A percentile compares a stretch with the other conserved stretches of the same genome.
Evolutionary conservation across 148 eudicot genomes (phyloP).

Genomic region (Salicornia ramosissima): DNA sequence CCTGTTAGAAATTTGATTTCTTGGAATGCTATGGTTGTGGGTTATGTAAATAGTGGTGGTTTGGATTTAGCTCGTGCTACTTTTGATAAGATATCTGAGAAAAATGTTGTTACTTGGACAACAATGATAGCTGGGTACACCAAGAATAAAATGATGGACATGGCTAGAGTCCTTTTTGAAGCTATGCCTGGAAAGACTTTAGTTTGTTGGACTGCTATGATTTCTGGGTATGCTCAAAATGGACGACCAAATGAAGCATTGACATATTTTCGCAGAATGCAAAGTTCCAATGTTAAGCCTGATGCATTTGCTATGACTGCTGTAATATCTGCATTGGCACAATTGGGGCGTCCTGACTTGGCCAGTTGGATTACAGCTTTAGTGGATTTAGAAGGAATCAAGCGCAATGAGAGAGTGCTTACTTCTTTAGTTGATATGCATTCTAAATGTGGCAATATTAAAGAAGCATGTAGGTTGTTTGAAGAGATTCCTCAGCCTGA

Average conservation of each 20-base stretch:
- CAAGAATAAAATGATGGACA: conserved; percentile 34
- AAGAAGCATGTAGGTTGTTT: conserved; percentile 35
- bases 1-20: conserved; percentile 32
- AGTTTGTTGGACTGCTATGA: conserved; percentile 45
- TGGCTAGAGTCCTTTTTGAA: conserved; percentile 27
- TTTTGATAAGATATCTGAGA: conserved; percentile 31
- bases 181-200: conserved; percentile 37
- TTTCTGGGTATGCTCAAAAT: conserved; percentile 34
- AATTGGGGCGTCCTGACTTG: conserved; percentile 34
- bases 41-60: conserved; percentile 34
- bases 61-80: conserved; percentile 26
- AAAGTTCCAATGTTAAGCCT: conserved; percentile 26
- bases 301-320: conserved; percentile 40
- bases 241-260: conserved; percentile 34
- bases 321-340: conserved; percentile 36
- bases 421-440: conserved; percentile 42
- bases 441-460: conserved; percentile 45
- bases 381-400: conserved; percentile 20
- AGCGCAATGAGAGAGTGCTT: conserved; percentile 34
- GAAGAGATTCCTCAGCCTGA: conserved; percentile 32
- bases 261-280: conserved; percentile 28
- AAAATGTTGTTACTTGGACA: conserved; percentile 40
- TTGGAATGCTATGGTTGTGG: conserved; percentile 49
- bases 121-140: conserved; percentile 41
- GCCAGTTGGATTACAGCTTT: conserved; percentile 32